These are phyloP conservation scores for Xylaria telfairii DNA, from an alignment of 495 filamentous ascomycete genomes.

Conservation along the genomic window DNA sequence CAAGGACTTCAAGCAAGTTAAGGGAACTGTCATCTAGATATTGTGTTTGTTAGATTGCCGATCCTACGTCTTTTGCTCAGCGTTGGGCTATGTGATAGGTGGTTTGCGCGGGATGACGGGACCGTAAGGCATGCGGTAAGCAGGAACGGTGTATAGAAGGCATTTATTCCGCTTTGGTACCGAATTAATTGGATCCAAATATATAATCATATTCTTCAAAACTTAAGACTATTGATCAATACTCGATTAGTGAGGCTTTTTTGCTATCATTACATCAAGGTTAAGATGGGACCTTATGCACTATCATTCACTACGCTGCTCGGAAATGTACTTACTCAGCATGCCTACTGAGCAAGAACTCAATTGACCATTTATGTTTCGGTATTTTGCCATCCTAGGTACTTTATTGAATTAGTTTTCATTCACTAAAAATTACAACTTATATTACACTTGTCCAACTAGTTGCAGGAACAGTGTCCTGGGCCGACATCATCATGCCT, in stretches of 20 bases:
- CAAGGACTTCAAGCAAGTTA: conserved; percentile 56
- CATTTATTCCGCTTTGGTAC: background rate
- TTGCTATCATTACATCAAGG: background rate
- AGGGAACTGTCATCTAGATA: conserved; percentile 36
- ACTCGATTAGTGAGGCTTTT: background rate
- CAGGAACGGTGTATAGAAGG: background rate
- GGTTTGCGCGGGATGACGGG: background rate
- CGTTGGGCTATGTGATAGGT: background rate
- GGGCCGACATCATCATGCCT: no score
- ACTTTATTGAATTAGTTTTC: background rate
- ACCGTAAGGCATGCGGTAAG: background rate
- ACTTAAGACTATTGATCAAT: no score
- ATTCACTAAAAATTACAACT: background rate
- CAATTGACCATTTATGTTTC: background rate
- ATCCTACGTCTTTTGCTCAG: background rate
- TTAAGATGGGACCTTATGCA: background rate
- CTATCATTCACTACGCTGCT: background rate
- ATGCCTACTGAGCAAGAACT: no score
- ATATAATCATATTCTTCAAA: background rate
- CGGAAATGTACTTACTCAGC: no score
- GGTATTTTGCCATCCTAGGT: background rate
- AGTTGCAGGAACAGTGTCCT: no score
- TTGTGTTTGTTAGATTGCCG: background rate
- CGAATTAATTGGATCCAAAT: background rate
- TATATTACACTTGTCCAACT: background rate